Conservation (phyloP, 768 basidiomycete species). For the Clavulina sp. region DNA sequence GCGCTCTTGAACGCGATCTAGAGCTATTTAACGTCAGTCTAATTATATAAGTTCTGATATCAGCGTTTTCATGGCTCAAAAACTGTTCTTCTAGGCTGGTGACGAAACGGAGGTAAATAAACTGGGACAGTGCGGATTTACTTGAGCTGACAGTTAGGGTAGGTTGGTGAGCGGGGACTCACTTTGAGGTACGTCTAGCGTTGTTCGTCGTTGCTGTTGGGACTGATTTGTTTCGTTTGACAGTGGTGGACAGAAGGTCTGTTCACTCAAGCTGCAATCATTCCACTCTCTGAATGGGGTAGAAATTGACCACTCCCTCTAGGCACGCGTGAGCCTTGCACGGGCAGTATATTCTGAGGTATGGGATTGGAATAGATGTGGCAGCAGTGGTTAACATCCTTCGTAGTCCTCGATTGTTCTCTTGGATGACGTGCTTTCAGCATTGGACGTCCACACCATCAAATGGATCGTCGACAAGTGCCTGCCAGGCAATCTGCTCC, state of each 20-base stretch:
- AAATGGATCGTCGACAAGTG: slow-evolving; percentile 29
- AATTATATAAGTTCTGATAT: no score
- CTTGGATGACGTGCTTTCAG: slow-evolving; percentile 55
- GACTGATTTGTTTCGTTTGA: background rate
- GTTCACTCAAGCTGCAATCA: background rate
- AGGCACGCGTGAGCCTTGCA: slow-evolving; percentile 35
- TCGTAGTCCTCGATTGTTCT: slow-evolving; percentile 42
- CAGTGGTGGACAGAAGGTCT: background rate
- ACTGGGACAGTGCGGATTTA: no score
- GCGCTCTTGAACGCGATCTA: slow-evolving; percentile 28
- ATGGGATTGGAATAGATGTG: no score
- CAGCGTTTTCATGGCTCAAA: no score
- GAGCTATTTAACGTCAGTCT: slow-evolving; percentile 40
- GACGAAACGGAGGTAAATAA: no score
- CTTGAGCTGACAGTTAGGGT: no score
- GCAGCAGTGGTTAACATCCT: no score
- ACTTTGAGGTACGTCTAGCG: slow-evolving; percentile 25
- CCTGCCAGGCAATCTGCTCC: slow-evolving; percentile 19
- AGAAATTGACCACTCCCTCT: background rate
- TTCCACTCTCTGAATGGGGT: background rate
- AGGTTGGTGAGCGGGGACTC: slow-evolving; percentile 54
- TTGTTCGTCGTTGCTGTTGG: background rate
- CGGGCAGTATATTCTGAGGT: slow-evolving; percentile 44
- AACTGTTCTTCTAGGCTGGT: no score
- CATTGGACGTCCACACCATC: slow-evolving; percentile 38